A percentile compares a stretch with the other conserved stretches of the same genome.
Evolutionary conservation across 495 filamentous ascomycete species (phyloP).

Genomic region (Penicillium bovifimosum): DNA sequence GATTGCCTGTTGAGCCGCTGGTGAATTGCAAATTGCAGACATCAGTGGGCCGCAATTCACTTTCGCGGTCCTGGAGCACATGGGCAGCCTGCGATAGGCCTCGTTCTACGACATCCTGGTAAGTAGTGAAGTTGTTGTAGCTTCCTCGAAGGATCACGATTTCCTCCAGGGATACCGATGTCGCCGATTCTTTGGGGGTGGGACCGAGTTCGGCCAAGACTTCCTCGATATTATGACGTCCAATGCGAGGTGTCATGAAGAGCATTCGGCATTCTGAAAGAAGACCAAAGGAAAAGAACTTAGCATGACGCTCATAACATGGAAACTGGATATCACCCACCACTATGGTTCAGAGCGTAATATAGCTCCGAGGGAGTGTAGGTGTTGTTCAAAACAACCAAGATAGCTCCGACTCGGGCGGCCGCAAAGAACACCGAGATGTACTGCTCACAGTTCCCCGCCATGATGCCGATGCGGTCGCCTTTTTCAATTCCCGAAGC

Average conservation of each 20-base stretch:
- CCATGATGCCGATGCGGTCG: conserved; percentile 64
- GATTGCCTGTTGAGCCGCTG: conserved; percentile 63
- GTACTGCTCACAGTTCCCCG: conserved; percentile 67
- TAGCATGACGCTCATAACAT: not conserved
- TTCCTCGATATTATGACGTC: conserved; percentile 48
- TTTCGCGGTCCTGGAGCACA: conserved; percentile 39
- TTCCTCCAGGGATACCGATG: conserved; percentile 34
- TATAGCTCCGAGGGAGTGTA: conserved; percentile 60
- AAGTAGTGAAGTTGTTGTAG: conserved; percentile 46
- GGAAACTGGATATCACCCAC: conserved; percentile 29
- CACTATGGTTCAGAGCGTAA: conserved; percentile 59
- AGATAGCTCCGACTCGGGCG: conserved; percentile 57
- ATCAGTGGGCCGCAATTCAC: conserved; percentile 51
- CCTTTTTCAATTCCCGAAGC: conserved; percentile 56
- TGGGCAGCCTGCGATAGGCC: conserved; percentile 30
- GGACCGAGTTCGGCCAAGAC: conserved; percentile 47
- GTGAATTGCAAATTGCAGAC: conserved; percentile 70
- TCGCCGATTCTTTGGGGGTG: conserved; percentile 28
- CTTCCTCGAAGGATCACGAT: conserved; percentile 53
- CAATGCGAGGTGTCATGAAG: conserved; percentile 59
- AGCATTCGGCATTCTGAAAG: conserved; percentile 52
- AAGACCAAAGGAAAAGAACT: not conserved
- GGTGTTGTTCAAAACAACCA: conserved; percentile 68
- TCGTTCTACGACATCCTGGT: conserved; percentile 40
- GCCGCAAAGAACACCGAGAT: conserved; percentile 64